Evolutionary conservation across 768 basidiomycete genomes (phyloP).

Genomic region (Lentinus brumalis): DNA sequence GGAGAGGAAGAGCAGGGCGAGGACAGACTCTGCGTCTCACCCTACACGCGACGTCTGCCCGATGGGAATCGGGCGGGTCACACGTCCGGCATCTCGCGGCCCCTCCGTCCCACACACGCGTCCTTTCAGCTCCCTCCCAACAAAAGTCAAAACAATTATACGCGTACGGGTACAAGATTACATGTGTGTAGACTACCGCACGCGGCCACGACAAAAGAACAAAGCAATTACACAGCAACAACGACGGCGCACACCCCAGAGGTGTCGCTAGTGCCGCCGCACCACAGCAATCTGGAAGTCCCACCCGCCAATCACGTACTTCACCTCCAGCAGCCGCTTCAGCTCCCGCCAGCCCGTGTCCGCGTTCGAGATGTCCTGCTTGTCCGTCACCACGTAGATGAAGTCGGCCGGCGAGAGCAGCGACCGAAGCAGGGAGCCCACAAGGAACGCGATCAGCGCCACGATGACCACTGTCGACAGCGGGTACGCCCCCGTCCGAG

Average conservation of each 20-base stretch:
- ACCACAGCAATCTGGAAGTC: slow-evolving; percentile 88
- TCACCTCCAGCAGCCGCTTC: slow-evolving; percentile 76
- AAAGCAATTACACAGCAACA: not conserved
- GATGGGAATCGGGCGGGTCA: slow-evolving; percentile 38
- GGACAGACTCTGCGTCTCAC: slow-evolving; percentile 23
- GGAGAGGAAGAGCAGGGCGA: slow-evolving; percentile 10
- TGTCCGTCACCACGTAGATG: slow-evolving; percentile 71
- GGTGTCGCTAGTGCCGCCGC: slow-evolving; percentile 53
- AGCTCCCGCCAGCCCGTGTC: slow-evolving; percentile 82
- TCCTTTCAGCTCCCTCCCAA: too few relatives aligned
- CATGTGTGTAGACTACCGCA: not conserved
- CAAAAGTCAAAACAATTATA: not conserved
- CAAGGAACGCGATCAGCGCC: slow-evolving; percentile 85
- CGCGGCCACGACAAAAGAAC: not conserved
- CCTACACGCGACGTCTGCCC: slow-evolving; percentile 37
- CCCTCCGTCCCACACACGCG: not conserved
- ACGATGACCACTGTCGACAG: slow-evolving; percentile 68
- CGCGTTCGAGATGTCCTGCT: slow-evolving; percentile 53
- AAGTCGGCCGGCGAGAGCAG: slow-evolving; percentile 91
- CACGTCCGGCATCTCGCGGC: slow-evolving; percentile 1
- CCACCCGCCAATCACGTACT: slow-evolving; percentile 82
- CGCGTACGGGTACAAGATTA: not conserved
- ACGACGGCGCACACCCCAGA: not conserved
- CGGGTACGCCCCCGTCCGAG: slow-evolving; percentile 35
- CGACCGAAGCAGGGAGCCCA: slow-evolving; percentile 88